Base-by-base conservation (phyloP, 2,329 filamentous ascomycete genomes). In the Colletotrichum zoysiae region DNA sequence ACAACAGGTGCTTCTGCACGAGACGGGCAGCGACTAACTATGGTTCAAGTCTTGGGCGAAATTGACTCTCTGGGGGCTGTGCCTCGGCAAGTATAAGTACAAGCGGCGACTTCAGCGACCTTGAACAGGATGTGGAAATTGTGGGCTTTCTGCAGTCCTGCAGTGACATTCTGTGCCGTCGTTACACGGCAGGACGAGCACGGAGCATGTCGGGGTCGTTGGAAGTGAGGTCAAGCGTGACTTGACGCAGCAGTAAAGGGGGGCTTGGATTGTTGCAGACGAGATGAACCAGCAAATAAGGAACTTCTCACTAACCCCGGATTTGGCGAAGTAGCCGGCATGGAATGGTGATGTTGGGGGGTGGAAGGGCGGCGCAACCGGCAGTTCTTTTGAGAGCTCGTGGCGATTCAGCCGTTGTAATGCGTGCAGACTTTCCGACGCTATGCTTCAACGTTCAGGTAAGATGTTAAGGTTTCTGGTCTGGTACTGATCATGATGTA, bases 81-180 rank as follows among this genome's bases (percentile, higher is more conserved):
- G 35, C 20, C 46, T 53, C 9, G 33, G 40, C 23, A 53, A 51
- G 35, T 51, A 30, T 48, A 33, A 14, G 26, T 48, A 48, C n/a
- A 60, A n/a, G 33, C 23, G 9, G 33, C 46, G 26, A 12, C 5
- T 48, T 48, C 2, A 8, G 11, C 58, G 33, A 35, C 46, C 20
- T 62, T 23, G 20, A 42, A 35, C n/a, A 51, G 44, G 46, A 18
- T 11, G 12, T 48, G 23, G 26, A 23, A 53, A 44, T n/a, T 20
- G 20, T 20, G n/a, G 50, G 44, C 26, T 11, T 64, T 5, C 46
- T 69, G 46, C 35, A 42, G 69, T 64, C 6, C 38, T 69, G 46
- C 35, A 42, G 69, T 71, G 69, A 64, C 69, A 60, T 71, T 44
- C 55, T 71, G 59, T 71, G 69, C 69, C 65, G 69, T 71, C 55